A percentile compares a stretch with the other conserved stretches of the same genome.
Conservation (phyloP, 495 filamentous ascomycete genomes). For the Penicillium cinerascens region DNA sequence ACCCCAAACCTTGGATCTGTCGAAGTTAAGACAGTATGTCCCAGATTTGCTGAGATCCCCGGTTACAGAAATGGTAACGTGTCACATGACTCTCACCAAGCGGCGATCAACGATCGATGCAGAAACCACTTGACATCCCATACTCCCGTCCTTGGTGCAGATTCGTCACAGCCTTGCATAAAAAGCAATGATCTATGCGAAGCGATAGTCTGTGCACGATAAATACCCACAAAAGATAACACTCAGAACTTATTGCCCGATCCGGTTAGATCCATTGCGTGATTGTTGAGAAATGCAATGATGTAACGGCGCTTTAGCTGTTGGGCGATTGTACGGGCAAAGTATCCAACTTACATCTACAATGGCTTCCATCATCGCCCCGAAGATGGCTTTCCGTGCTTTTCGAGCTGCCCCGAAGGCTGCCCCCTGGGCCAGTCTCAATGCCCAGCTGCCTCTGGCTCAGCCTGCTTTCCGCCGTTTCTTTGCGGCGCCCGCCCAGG, state of each 20-base stretch:
- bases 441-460: slow-evolving; percentile 20
- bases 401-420: slow-evolving; percentile 25
- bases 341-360: not conserved
- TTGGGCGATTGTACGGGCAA: not conserved
- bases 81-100: too few species aligned
- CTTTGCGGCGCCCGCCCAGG: slow-evolving; percentile 26
- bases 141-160: too few species aligned
- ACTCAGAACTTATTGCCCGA: not conserved
- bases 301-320: slow-evolving; percentile 1
- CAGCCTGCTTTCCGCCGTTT: slow-evolving; percentile 34
- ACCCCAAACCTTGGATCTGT: too few species aligned
- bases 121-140: too few species aligned
- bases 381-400: slow-evolving; percentile 28
- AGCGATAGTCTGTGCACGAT: too few species aligned
- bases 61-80: too few species aligned
- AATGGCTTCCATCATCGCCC: slow-evolving; percentile 26
- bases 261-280: slow-evolving; percentile 1
- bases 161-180: too few species aligned
- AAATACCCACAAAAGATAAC: too few species aligned
- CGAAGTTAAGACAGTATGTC: too few species aligned
- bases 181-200: too few species aligned
- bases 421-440: slow-evolving; percentile 23
- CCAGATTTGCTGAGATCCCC: too few species aligned
- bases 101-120: too few species aligned
- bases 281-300: slow-evolving; percentile 17